A percentile compares a stretch with the other conserved stretches of the same genome.
These are phyloP conservation scores for Simplicillium aogashimaense DNA, from an alignment of 2,329 filamentous ascomycete genomes.

Conservation along the genomic window DNA sequence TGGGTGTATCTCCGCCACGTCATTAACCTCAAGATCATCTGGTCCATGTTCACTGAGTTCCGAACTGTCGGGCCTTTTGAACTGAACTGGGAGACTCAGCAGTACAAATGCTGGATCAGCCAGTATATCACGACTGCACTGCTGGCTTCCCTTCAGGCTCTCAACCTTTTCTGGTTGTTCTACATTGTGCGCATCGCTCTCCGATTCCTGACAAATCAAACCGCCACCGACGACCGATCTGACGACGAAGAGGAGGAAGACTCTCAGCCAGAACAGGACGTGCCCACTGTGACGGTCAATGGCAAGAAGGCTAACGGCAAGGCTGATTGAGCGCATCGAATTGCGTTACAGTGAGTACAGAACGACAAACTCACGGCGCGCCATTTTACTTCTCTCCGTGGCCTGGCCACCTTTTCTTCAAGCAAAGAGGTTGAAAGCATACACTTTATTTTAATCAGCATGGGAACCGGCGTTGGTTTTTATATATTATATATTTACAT, in stretches of 20 bases:
- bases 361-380: neutral
- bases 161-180: conserved; percentile 77
- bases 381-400: neutral
- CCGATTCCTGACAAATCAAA: conserved; percentile 53
- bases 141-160: conserved; percentile 57
- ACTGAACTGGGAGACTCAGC: conserved; percentile 64
- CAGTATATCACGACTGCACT: conserved; percentile 58
- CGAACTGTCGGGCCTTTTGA: conserved; percentile 64
- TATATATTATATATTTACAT: neutral
- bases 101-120: conserved; percentile 66
- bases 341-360: too few relatives aligned
- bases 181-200: conserved; percentile 68
- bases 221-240: conserved; percentile 61
- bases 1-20: conserved; percentile 91
- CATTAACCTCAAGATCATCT: conserved; percentile 69
- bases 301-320: conserved; percentile 5
- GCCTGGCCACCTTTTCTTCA: neutral
- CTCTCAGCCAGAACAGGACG: conserved; percentile 13
- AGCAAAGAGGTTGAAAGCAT: neutral
- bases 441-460: conserved; percentile 3
- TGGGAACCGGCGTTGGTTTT: conserved; percentile 8
- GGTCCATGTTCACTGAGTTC: conserved; percentile 67
- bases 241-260: conserved; percentile 58
- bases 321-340: conserved; percentile 11
- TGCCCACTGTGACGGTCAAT: conserved; percentile 1